Evolutionary conservation across 73 alveolate species (phyloP), one percentile per base, ranked within the genome.

Genomic region (Blepharisma stoltei): DNA sequence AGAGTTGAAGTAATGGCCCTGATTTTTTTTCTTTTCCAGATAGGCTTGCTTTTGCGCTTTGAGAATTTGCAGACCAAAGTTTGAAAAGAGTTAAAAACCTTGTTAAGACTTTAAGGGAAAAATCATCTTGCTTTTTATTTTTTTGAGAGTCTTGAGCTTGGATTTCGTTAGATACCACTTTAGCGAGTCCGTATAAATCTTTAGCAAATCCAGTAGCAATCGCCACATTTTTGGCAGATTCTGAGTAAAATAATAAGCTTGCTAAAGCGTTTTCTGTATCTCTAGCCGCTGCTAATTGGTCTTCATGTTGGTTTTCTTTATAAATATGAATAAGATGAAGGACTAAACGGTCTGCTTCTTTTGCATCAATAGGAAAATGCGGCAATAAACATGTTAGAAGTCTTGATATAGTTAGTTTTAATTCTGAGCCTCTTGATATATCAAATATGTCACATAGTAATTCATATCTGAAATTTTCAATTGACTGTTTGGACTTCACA

Each of bases 11-110:
- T 25, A 60, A 60, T 14, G 49, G 14, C 18, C 48, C 73, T 14
- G 23, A 14, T 25, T 5, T 60, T 25, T 11, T 38, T 14, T 60
- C 73, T 25, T 60, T 60, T 14, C 14, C 45, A 1, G 73, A 20
- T 38, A 60, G 23, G 2, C 18, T 14, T 11, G 23, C 73, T 60
- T 60, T 60, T 38, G 73, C 73, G 18, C 2, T 18, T 14, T 60
- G 23, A 60, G 73, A 60, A 5, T 60, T 60, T 0, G 48, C 45
- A 60, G 73, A n/a, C 73, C 73, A 60, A 14, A 60, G 38, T 4
- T 60, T 60, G 23, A 60, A 60, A n/a, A 60, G 23, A 18, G 23
- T 25, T 9, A 60, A n/a, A 20, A 18, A 20, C 2, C 23, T 38
- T 11, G 23, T 25, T 8, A 60, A 38, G 2, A 14, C 4, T 60